Conservation (phyloP, 2,329 filamentous ascomycete genomes). For the Cercospora brassicicola region DNA sequence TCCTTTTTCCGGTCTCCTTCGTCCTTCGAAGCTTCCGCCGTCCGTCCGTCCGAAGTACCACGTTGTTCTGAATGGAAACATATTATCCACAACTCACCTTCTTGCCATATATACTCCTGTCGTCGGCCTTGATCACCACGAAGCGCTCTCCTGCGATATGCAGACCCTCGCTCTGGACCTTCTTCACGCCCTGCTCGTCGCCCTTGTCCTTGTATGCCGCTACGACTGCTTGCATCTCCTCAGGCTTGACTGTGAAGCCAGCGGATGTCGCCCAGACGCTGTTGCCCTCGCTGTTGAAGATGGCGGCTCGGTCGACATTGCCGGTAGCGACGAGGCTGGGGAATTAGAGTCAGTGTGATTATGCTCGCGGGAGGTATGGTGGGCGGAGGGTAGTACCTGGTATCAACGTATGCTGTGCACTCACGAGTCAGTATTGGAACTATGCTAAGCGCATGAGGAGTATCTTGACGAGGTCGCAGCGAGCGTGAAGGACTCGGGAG, state of each 20-base stretch:
- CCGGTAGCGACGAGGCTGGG: slow-evolving; percentile 74
- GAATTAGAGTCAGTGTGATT: slow-evolving; percentile 25
- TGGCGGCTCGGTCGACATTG: slow-evolving; percentile 80
- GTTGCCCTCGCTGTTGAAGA: slow-evolving; percentile 78
- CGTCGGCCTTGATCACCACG: slow-evolving; percentile 73
- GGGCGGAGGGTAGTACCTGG: slow-evolving; percentile 50
- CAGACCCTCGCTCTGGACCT: slow-evolving; percentile 70
- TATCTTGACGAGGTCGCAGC: neutral
- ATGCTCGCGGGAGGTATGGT: neutral
- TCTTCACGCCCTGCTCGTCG: slow-evolving; percentile 55
- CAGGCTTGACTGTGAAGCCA: slow-evolving; percentile 69
- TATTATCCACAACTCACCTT: slow-evolving; percentile 59
- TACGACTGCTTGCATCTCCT: slow-evolving; percentile 58
- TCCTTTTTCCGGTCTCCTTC: neutral
- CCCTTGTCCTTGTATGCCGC: slow-evolving; percentile 55
- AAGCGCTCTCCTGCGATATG: slow-evolving; percentile 76
- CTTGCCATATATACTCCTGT: slow-evolving; percentile 79
- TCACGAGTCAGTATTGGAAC: slow-evolving; percentile 4
- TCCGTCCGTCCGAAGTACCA: neutral
- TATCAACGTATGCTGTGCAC: slow-evolving; percentile 59
- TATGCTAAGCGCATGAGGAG: neutral
- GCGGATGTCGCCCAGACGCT: slow-evolving; percentile 73
- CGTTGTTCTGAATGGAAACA: neutral
- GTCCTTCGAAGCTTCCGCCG: neutral
- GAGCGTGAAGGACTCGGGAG: neutral